A percentile compares a stretch with the other conserved stretches of the same genome.
Evolutionary conservation across 177 flowering plant species (phyloP).

Genomic region (Telopea speciosissima): DNA sequence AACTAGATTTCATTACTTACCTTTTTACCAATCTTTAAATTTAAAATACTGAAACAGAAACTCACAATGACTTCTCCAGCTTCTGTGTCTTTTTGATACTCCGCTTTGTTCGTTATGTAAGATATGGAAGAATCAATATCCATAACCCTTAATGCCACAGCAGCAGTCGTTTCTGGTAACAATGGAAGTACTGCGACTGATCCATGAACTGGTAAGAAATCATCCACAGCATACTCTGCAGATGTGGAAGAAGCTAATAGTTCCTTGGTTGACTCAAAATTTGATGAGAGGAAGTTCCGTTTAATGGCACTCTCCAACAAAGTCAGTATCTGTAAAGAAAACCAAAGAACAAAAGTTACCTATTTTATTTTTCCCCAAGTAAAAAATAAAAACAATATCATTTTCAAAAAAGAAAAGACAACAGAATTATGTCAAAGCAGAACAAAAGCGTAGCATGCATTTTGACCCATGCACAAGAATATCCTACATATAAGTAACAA

Average conservation of each 20-base stretch:
- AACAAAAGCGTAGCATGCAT: no score
- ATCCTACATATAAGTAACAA: no score
- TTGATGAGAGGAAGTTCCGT: slow-evolving; percentile 51
- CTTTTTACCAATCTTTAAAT: neutral
- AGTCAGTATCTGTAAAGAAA: slow-evolving; percentile 43
- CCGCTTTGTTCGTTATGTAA: slow-evolving; percentile 42
- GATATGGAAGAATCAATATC: slow-evolving; percentile 66
- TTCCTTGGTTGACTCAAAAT: slow-evolving; percentile 65
- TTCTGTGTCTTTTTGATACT: slow-evolving; percentile 37
- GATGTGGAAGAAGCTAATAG: slow-evolving; percentile 32
- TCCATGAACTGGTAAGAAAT: slow-evolving; percentile 16
- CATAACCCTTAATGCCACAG: slow-evolving; percentile 71
- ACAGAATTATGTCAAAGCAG: no score
- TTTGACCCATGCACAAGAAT: no score
- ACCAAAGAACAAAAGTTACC: no score
- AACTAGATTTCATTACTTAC: no score
- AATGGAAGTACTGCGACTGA: slow-evolving; percentile 59
- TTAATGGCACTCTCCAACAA: slow-evolving; percentile 52
- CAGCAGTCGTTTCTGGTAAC: slow-evolving; percentile 79
- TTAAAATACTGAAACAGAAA: neutral
- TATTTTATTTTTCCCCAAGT: no score
- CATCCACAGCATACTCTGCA: slow-evolving; percentile 17
- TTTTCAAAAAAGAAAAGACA: no score
- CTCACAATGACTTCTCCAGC: slow-evolving; percentile 50
- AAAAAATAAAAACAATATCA: no score